Evolutionary conservation across 768 basidiomycete species (phyloP).

Genomic region (Dacryopinax primogenitus): DNA sequence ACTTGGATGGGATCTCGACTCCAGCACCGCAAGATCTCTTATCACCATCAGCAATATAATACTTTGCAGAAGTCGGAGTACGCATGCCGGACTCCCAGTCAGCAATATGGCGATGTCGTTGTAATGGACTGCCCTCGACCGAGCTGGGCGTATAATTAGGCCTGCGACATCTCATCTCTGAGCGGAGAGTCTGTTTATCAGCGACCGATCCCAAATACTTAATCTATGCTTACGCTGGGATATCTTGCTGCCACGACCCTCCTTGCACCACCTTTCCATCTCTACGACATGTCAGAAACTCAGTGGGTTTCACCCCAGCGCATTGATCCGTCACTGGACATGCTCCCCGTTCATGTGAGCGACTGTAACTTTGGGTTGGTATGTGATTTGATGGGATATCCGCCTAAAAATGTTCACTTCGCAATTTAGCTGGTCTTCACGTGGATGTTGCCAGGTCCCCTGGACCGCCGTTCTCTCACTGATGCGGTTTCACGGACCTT

Average conservation of each 20-base stretch:
- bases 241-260: background rate
- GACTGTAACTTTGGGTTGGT: slow-evolving; percentile 4
- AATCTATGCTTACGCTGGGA: background rate
- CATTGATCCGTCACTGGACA: background rate
- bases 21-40: no score
- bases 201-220: no score
- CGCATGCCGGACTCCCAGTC: no score
- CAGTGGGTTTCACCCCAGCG: background rate
- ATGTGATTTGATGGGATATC: background rate
- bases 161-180: no score
- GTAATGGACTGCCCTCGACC: no score
- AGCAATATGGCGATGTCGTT: no score
- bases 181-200: no score
- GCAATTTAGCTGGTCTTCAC: background rate
- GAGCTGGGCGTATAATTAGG: no score
- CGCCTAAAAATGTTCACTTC: background rate
- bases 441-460: background rate
- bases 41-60: no score
- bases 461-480: background rate
- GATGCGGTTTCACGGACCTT: background rate
- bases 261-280: background rate
- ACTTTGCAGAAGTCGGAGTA: no score
- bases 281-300: background rate
- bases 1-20: no score
- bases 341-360: background rate